Evolutionary conservation across 139 green algal genomes (phyloP), one percentile per base, ranked within the genome.

Genomic region (Chlamydomonas eustigma): DNA sequence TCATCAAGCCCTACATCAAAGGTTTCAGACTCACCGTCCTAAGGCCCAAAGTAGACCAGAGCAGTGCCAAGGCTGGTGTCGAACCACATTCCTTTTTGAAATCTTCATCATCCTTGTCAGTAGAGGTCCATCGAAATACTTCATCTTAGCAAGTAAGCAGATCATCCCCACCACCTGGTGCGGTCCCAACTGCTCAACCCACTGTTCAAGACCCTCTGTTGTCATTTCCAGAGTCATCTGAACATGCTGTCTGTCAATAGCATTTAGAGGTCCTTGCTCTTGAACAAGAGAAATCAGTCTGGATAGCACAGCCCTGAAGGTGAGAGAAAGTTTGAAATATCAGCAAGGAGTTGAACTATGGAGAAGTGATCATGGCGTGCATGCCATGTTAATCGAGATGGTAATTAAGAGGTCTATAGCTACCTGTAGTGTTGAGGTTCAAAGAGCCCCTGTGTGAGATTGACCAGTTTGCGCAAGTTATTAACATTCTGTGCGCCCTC

Each of bases 21-120:
- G 44, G 18, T 18, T 58, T 58, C 12, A 58, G 44, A 12, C 18
- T 58, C 18, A 58, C 58, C 58, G 6, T 5, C 58, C 58, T 6
- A 74, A 25, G 33, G 66, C 66, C 66, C 66, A 74, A 32, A 74
- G 32, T 18, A 74, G 8, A 35, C 66, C 35, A n/a, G 66, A 51
- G 18, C 33, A 32, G 18, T 74, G 66, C 35, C 66, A 74, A 4
- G 66, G 32, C 28, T 5, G 66, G 5, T 18, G 50, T 8, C 63
- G 12, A 35, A 6, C 5, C 6, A 70, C 32, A 22, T 70, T 18
- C 44, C 44, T 12, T 18, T 58, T 58, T 18, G 52, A 8, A 33
- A 34, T 34, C 32, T 73, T 8, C 65, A 39, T 39, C 34, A 73
- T 32, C 18, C 6, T 25, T 6, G 4, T 8, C 8, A 39, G 8